Conservation (phyloP, 257 asterid species). For the Hygrophila difformis region DNA sequence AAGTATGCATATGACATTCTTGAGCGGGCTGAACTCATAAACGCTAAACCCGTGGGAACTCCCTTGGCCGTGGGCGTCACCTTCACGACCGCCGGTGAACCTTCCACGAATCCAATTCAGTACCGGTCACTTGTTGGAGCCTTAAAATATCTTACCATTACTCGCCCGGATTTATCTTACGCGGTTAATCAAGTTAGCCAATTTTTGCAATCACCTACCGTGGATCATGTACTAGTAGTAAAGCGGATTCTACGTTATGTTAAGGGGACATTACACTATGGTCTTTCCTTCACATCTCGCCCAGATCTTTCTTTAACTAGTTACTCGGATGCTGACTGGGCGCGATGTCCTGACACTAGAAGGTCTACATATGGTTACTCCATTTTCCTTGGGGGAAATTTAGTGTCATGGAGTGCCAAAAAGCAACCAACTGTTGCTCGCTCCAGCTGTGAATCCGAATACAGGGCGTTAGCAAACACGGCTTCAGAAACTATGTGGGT, state of each 20-base stretch:
- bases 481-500: not conserved
- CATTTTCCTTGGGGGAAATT: too few relatives aligned
- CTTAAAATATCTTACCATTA: not conserved
- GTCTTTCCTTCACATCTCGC: not conserved
- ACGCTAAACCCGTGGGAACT: too few relatives aligned
- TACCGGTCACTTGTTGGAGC: not conserved
- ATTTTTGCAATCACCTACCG: constrained; percentile 2
- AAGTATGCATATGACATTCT: too few relatives aligned
- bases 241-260: constrained; percentile 5
- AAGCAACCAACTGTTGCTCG: too few relatives aligned
- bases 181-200: not conserved
- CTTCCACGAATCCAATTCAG: not conserved
- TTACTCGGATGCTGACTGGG: too few relatives aligned
- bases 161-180: constrained; percentile 5
- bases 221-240: not conserved
- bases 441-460: not conserved
- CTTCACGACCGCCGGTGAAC: too few relatives aligned
- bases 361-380: too few relatives aligned
- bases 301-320: not conserved
- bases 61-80: too few relatives aligned
- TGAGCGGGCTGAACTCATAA: too few relatives aligned
- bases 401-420: too few relatives aligned
- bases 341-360: too few relatives aligned
- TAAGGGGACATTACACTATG: too few relatives aligned
- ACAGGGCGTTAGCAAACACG: not conserved